These are phyloP conservation scores for Leishmania guyanensis DNA, from an alignment of 208 protist species.

Conservation along the genomic window DNA sequence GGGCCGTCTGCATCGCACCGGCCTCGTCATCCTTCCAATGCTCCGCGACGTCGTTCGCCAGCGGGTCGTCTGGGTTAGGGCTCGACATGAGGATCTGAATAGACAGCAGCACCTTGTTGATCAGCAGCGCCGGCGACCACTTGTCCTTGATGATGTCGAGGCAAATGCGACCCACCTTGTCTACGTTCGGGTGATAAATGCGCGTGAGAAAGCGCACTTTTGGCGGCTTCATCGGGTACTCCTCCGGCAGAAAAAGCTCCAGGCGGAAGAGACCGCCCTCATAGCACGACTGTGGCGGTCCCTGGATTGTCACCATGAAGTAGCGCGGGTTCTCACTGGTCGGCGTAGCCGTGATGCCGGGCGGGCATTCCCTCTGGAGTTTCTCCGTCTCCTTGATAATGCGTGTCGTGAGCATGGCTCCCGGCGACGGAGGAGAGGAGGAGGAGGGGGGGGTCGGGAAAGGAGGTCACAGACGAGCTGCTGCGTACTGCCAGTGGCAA, in stretches of 20 bases:
- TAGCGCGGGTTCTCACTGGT: slow-evolving; percentile 83
- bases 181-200: slow-evolving; percentile 99
- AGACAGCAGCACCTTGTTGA: slow-evolving; percentile 99
- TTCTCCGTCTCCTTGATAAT: slow-evolving; percentile 94
- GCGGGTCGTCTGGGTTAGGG: slow-evolving; percentile 99
- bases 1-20: slow-evolving; percentile 63
- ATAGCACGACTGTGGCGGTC: slow-evolving; percentile 90
- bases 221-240: slow-evolving; percentile 97
- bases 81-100: slow-evolving; percentile 99
- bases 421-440: neutral
- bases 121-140: slow-evolving; percentile 99
- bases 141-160: slow-evolving; percentile 99
- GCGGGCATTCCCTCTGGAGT: slow-evolving; percentile 85
- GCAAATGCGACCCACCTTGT: slow-evolving; percentile 98
- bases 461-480: neutral
- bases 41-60: slow-evolving; percentile 98
- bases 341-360: slow-evolving; percentile 86
- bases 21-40: slow-evolving; percentile 86
- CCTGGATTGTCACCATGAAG: slow-evolving; percentile 89
- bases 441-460: neutral
- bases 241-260: slow-evolving; percentile 85
- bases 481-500: neutral
- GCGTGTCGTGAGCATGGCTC: slow-evolving; percentile 59
- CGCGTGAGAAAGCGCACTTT: slow-evolving; percentile 98
- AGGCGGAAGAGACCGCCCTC: slow-evolving; percentile 89